Evolutionary conservation across 2,329 filamentous ascomycete genomes (phyloP), one percentile per base, ranked within the genome.

Genomic region (Fonsecaea erecta): DNA sequence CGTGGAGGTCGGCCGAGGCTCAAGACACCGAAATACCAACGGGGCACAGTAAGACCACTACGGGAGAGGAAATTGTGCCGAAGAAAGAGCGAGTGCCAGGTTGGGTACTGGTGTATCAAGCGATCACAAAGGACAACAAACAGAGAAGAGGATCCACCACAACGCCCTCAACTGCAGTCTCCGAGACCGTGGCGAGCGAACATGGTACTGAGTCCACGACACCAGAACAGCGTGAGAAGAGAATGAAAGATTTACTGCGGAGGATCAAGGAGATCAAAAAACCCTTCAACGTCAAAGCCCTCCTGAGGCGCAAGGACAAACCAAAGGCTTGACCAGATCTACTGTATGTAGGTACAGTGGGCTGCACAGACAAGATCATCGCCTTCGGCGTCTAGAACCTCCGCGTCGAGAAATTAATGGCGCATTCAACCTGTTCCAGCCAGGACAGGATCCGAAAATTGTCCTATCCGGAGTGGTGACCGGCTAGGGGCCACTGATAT

Each of bases 1-100:
- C 91, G 0, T 95, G 91, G 91, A 54, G 65, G 30, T 68, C 65
- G 9, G 52, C 69, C 32, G 66, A 67, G 14, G 69, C 71, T 12
- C 71, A 73, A 61, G 65, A 71, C 26, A 71, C 69, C 14, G 69
- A 72, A 60, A 26, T 68, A n/a, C 34, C 64, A 16, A 35, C 66
- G 5, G 62, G 40, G 18, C 59, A 56, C 26, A 35, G 58, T 3
- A 58, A 28, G 24, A 51, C 58, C 30, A 37, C 60, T 26, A n/a
- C 28, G 16, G 30, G 14, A 2, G 34, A 54, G 7, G 46, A 60
- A 7, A 21, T 37, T 34, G 35, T 11, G 16, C 63, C 54, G 52
- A 68, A 60, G 26, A 70, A 68, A 51, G 34, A 60, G 40, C 70
- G 66, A 40, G 58, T 70, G 12, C 46, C 70, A 18, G 71, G 70